These are phyloP conservation scores for Ogataea sp. DNA, from an alignment of 805 yeast genomes.

Conservation along the genomic window DNA sequence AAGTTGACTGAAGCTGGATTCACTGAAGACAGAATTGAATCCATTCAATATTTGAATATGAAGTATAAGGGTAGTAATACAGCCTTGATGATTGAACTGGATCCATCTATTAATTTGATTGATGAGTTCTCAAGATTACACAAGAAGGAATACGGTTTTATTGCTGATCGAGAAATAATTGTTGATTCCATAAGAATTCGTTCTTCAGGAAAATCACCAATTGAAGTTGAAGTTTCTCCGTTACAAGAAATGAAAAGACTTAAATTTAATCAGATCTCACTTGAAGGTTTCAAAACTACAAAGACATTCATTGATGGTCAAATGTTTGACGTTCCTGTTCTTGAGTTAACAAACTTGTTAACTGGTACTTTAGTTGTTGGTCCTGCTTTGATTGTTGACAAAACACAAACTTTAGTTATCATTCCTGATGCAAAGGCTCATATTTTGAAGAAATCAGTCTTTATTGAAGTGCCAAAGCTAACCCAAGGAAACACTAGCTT, in stretches of 20 bases:
- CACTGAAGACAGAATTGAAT: background rate
- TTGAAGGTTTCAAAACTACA: slow-evolving; percentile 20
- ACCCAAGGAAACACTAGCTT: slow-evolving; percentile 19
- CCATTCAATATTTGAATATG: slow-evolving; percentile 4
- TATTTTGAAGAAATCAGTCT: slow-evolving; percentile 18
- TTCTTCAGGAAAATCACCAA: slow-evolving; percentile 13
- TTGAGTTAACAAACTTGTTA: slow-evolving; percentile 33
- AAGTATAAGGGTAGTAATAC: slow-evolving; percentile 51
- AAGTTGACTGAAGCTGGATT: background rate
- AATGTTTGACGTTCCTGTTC: slow-evolving; percentile 16
- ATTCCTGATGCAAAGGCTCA: slow-evolving; percentile 18
- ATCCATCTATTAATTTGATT: slow-evolving; percentile 20
- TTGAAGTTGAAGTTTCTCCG: slow-evolving; percentile 11
- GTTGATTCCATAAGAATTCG: slow-evolving; percentile 62
- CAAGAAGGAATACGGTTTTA: slow-evolving; percentile 57
- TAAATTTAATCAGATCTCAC: slow-evolving; percentile 33
- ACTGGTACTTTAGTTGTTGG: slow-evolving; percentile 44
- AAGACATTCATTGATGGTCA: slow-evolving; percentile 11
- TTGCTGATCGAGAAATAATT: slow-evolving; percentile 40
- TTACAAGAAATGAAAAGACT: slow-evolving; percentile 9
- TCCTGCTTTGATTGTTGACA: slow-evolving; percentile 22
- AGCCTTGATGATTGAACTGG: slow-evolving; percentile 49
- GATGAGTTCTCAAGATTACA: slow-evolving; percentile 41
- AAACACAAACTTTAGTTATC: slow-evolving; percentile 22
- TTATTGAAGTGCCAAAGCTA: slow-evolving; percentile 11